Percentiles rank a stretch among this genome's conserved stretches.
phyloP scores from a whole-genome alignment of 108 stramenopile species.

The Skeletonema potamos region DNA sequence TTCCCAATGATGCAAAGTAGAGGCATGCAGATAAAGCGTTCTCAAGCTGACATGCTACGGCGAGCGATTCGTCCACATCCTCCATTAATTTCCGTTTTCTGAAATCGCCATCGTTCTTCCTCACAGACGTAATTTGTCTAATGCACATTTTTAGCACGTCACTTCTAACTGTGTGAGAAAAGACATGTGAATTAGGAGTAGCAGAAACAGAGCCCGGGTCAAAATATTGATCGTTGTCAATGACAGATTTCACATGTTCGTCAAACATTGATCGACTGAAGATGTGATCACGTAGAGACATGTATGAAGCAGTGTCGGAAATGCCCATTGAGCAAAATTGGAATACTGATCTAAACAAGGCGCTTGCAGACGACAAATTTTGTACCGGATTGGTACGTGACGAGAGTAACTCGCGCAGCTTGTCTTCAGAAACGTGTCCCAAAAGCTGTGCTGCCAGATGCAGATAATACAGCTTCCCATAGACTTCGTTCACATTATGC shows the following conservation, averaged over 20 bases:
- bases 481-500: neutral
- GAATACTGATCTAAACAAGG: conserved; percentile 13
- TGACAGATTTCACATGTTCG: conserved; percentile 13
- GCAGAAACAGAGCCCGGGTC: neutral
- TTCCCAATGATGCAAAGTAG: conserved; percentile 26
- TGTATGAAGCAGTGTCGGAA: conserved; percentile 13
- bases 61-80: neutral
- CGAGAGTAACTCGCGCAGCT: conserved; percentile 5
- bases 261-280: conserved; percentile 16
- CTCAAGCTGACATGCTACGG: conserved; percentile 6
- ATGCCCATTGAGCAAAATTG: conserved; percentile 38
- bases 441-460: conserved; percentile 26
- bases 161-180: conserved; percentile 6
- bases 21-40: conserved; percentile 24
- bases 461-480: conserved; percentile 31
- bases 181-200: neutral
- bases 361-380: neutral
- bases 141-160: conserved; percentile 33
- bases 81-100: conserved; percentile 1
- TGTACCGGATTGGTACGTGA: neutral
- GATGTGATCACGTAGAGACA: conserved; percentile 11
- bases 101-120: neutral
- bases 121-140: conserved; percentile 21
- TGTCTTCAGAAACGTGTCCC: conserved; percentile 19
- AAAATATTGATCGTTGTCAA: conserved; percentile 14